These are phyloP conservation scores for Talaromyces sp. DNA, from an alignment of 2,329 filamentous ascomycete species.

Conservation along the genomic window DNA sequence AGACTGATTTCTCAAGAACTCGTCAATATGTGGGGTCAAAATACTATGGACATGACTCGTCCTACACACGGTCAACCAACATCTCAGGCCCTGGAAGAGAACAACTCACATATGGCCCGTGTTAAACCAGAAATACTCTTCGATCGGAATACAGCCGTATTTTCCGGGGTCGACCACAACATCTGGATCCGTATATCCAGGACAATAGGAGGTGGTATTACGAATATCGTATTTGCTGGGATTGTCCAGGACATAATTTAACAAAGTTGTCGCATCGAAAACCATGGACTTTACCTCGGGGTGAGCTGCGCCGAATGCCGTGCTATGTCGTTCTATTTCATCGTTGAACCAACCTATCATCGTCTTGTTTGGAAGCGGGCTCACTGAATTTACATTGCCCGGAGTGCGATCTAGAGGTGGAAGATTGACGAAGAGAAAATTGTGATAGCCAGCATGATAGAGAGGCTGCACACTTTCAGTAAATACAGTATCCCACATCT, in stretches of 20 bases:
- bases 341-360: constrained; percentile 45
- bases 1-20: not conserved
- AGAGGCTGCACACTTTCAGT: constrained; percentile 34
- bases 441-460: constrained; percentile 40
- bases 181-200: constrained; percentile 44
- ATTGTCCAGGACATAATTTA: constrained; percentile 42
- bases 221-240: constrained; percentile 39
- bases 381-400: constrained; percentile 27
- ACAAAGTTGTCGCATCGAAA: constrained; percentile 42
- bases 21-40: not conserved
- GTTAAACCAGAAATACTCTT: constrained; percentile 48
- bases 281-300: constrained; percentile 34
- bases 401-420: constrained; percentile 48
- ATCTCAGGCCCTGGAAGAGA: not conserved
- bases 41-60: not conserved
- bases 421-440: constrained; percentile 49
- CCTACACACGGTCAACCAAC: not conserved
- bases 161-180: constrained; percentile 38
- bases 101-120: constrained; percentile 37
- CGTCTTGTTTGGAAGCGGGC: constrained; percentile 42
- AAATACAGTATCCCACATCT: constrained; percentile 38
- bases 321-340: constrained; percentile 31
- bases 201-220: constrained; percentile 45
- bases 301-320: constrained; percentile 29
- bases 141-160: constrained; percentile 44